phyloP scores from a whole-genome alignment of 148 eudicot species.

The Gaultheria prostrata region DNA sequence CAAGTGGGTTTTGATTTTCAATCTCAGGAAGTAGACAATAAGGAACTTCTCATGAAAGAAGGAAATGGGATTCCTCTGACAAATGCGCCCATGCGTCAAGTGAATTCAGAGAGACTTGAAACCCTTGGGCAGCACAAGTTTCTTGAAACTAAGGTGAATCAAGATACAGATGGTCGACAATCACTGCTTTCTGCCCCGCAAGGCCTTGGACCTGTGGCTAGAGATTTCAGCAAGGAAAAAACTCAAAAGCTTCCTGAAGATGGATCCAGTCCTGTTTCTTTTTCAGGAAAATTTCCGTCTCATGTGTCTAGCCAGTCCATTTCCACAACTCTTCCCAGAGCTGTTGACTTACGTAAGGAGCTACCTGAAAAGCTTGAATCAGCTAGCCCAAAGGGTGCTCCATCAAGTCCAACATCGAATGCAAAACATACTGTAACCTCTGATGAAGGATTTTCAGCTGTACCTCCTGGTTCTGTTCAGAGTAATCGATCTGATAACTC shows the following conservation, averaged over 20 bases:
- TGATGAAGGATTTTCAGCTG: conserved; percentile 24
- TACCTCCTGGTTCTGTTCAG: conserved; percentile 23
- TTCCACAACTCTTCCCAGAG: conserved; percentile 8
- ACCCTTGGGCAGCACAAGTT: conserved; percentile 24
- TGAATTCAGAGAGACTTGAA: conserved; percentile 25
- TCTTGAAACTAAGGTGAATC: conserved; percentile 19
- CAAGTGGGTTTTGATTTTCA: conserved; percentile 11
- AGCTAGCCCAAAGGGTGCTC: conserved; percentile 20
- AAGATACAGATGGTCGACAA: conserved; percentile 19
- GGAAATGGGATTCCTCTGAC: conserved; percentile 24
- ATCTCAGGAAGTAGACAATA: conserved; percentile 22
- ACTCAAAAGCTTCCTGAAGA: conserved; percentile 21
- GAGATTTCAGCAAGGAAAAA: conserved; percentile 21
- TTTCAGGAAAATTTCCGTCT: conserved; percentile 16
- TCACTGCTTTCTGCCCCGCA: conserved; percentile 22
- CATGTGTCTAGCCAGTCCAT: conserved; percentile 22
- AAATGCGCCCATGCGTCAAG: conserved; percentile 23
- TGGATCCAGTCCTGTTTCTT: conserved; percentile 27
- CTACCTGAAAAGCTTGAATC: conserved; percentile 29
- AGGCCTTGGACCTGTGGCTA: conserved; percentile 17
- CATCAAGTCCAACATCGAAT: conserved; percentile 22
- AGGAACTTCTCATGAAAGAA: conserved; percentile 28
- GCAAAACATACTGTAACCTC: conserved; percentile 21
- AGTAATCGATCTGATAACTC: conserved; percentile 19
- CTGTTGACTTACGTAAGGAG: conserved; percentile 19